Percentiles rank a stretch among this genome's conserved stretches.
phyloP scores from a whole-genome alignment of 305 asterid genomes.

The Fraxinus sp. region DNA sequence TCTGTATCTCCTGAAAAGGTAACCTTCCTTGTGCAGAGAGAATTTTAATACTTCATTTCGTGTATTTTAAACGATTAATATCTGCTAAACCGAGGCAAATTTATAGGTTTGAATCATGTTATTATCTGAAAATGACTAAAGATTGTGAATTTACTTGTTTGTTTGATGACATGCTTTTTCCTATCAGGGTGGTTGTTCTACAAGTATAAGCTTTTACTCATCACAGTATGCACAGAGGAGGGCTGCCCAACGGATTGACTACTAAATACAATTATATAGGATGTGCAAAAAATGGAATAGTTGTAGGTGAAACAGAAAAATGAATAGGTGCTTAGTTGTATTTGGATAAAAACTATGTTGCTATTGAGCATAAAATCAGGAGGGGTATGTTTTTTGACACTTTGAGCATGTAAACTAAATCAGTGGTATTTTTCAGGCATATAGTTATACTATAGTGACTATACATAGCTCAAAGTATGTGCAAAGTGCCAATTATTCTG shows the following conservation, averaged over 20 bases:
- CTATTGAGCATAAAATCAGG: background rate
- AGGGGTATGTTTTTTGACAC: background rate
- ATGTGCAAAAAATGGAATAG: background rate
- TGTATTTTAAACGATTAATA: background rate
- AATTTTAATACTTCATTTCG: background rate
- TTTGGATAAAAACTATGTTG: background rate
- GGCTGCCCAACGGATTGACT: background rate
- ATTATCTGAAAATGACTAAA: background rate
- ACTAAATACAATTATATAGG: slow-evolving; percentile 2
- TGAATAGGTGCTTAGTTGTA: background rate
- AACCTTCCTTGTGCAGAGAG: background rate
- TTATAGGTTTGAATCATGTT: background rate
- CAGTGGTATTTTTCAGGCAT: background rate
- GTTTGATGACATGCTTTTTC: background rate
- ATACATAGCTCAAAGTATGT: background rate
- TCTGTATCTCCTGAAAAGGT: slow-evolving; percentile 77
- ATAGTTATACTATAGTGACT: background rate
- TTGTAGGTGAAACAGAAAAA: background rate
- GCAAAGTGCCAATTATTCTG: background rate
- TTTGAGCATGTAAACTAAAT: background rate
- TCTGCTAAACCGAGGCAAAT: background rate
- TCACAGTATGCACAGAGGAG: background rate
- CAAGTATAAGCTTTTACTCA: background rate
- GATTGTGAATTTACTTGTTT: background rate
- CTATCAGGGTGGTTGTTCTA: background rate